Base-by-base conservation (phyloP, 2,329 filamentous ascomycete genomes). In the Balansia obtecta region DNA sequence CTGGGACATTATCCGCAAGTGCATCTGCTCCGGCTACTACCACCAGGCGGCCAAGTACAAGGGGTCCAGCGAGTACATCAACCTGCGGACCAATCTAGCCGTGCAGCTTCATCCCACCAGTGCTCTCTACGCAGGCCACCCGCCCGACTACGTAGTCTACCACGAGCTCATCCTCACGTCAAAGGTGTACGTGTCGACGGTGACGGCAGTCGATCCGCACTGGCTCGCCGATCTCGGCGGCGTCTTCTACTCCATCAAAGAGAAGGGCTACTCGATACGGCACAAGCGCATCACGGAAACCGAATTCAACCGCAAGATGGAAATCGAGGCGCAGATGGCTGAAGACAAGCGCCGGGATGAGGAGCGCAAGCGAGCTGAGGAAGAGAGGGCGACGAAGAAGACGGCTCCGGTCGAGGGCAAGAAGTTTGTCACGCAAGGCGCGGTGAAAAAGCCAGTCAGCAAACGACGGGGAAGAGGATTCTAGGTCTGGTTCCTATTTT, bases 121-220 rank as follows among this genome's bases (percentile, higher is more conserved):
- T 55, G 88, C 93, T 1, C 77, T 98, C 0, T 97, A 96, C 63
- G 93, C 93, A 1, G 93, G 93, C 4, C 94, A 95, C 66, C 79
- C 95, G 22, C 93, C 94, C 1, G 93, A 98, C 64, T 97, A 97
- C 62, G 88, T 98, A 48, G 83, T 98, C 41, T 98, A 98, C 68
- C 93, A 98, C 72, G 93, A 98, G 68, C 79, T 98, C 52, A 95
- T 98, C 59, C 80, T 98, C 53, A 98, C 93, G 0, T 88, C 84
- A 51, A 96, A 95, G 64, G 93, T 97, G 65, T 98, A 97, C 71
- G 96, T 98, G 82, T 94, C 88, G 3, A 95, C 88, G 4, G 93
- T 98, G 10, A 98, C 93, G 4, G 82, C 88, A 1, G 93, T 98
- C 1, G 93, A 98, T 65, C 91, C 93, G 48, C 88, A 94, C 64